A percentile compares a stretch with the other conserved stretches of the same genome.
phyloP scores from a whole-genome alignment of 768 basidiomycete species.

The Pulveroboletus frians region DNA sequence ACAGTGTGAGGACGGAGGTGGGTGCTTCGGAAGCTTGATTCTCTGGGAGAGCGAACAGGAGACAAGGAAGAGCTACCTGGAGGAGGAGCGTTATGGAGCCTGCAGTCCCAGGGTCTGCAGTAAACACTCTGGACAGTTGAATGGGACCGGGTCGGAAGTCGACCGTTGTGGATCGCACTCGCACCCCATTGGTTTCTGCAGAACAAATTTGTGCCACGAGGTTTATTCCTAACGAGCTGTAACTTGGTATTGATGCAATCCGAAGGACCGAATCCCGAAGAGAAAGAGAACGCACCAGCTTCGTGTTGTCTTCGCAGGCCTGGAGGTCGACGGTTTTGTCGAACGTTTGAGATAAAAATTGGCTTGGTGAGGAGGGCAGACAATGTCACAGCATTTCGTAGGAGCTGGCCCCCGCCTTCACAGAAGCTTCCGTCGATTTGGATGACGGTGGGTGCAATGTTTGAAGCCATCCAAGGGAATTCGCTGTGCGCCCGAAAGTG shows the following conservation, averaged over 20 bases:
- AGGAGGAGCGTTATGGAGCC: slow-evolving; percentile 68
- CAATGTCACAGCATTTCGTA: slow-evolving; percentile 63
- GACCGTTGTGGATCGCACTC: slow-evolving; percentile 47
- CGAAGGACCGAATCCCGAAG: not conserved
- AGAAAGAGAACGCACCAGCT: slow-evolving; percentile 40
- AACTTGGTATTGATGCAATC: not conserved
- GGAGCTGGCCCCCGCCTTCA: slow-evolving; percentile 65
- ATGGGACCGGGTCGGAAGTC: slow-evolving; percentile 51
- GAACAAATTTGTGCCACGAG: slow-evolving; percentile 59
- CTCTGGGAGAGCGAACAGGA: slow-evolving; percentile 45
- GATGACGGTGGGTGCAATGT: slow-evolving; percentile 10
- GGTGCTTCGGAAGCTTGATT: not conserved
- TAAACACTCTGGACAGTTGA: slow-evolving; percentile 37
- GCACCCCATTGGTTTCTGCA: slow-evolving; percentile 51
- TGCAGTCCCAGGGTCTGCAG: slow-evolving; percentile 51
- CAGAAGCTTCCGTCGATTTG: slow-evolving; percentile 42
- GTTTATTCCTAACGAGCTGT: slow-evolving; percentile 45
- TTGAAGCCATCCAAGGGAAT: slow-evolving; percentile 7
- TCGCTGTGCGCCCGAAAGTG: not conserved
- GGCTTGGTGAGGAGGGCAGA: slow-evolving; percentile 62
- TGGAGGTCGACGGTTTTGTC: slow-evolving; percentile 51
- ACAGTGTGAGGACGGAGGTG: slow-evolving; percentile 48
- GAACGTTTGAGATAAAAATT: slow-evolving; percentile 56
- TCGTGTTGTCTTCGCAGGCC: slow-evolving; percentile 73
- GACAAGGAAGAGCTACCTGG: slow-evolving; percentile 65